These are phyloP conservation scores for Boechera retrofracta DNA, from an alignment of 345 rosid genomes.

Conservation along the genomic window DNA sequence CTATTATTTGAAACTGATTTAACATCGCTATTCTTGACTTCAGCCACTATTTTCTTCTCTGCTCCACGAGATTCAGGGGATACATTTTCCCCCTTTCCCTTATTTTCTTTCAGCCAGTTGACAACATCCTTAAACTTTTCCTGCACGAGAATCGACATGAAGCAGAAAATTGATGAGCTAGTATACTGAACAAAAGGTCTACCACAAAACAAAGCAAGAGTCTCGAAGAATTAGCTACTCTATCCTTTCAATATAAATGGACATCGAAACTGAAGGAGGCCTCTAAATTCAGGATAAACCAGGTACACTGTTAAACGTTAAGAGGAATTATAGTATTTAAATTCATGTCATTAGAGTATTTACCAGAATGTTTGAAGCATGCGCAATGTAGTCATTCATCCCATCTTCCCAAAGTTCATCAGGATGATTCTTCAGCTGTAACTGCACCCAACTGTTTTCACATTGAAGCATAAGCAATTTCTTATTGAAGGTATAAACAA, in stretches of 20 bases:
- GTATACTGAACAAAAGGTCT: neutral
- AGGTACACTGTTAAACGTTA: neutral
- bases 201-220: conserved; percentile 15
- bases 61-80: conserved; percentile 50
- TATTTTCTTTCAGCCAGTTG: conserved; percentile 79
- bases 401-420: conserved; percentile 99
- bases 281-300: neutral
- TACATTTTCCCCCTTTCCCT: conserved; percentile 51
- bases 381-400: conserved; percentile 69
- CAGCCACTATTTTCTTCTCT: conserved; percentile 55
- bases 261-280: neutral
- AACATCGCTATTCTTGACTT: conserved; percentile 50
- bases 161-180: conserved; percentile 17
- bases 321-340: neutral
- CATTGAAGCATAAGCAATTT: conserved; percentile 27
- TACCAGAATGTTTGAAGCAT: conserved; percentile 84
- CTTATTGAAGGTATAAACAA: neutral
- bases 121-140: conserved; percentile 89
- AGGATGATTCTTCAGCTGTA: conserved; percentile 87
- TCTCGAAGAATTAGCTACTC: conserved; percentile 1
- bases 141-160: conserved; percentile 46
- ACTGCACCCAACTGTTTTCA: conserved; percentile 85
- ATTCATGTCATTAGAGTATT: conserved; percentile 4
- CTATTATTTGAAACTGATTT: conserved; percentile 41
- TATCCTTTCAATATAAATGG: neutral